A percentile compares a stretch with the other conserved stretches of the same genome.
These are phyloP conservation scores for Alliaria petiolata DNA, from an alignment of 345 rosid species.

Conservation along the genomic window DNA sequence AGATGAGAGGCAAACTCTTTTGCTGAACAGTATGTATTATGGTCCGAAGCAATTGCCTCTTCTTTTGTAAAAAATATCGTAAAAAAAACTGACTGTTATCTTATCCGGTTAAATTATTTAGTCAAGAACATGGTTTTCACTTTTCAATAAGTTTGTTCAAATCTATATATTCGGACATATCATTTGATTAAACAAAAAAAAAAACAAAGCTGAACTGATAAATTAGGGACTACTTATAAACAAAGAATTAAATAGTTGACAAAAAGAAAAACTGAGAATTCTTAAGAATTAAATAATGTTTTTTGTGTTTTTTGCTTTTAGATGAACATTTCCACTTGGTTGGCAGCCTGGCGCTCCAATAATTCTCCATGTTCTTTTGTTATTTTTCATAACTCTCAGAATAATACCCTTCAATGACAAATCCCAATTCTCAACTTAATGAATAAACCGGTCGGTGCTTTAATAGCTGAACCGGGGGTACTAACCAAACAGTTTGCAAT, in stretches of 20 bases:
- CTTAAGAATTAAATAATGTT: conserved; percentile 13
- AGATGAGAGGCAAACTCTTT: conserved; percentile 5
- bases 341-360: conserved; percentile 59
- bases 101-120: neutral
- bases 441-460: conserved; percentile 13
- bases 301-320: conserved; percentile 6
- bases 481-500: neutral
- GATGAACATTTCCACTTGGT: conserved; percentile 27
- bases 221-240: too few relatives aligned
- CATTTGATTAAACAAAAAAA: neutral
- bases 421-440: neutral
- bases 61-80: too few relatives aligned
- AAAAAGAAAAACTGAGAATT: neutral
- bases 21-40: neutral
- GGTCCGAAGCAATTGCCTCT: conserved; percentile 7
- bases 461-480: neutral
- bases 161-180: too few relatives aligned
- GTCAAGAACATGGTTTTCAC: neutral
- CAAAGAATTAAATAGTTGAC: neutral
- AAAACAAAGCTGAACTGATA: too few relatives aligned
- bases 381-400: neutral
- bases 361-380: conserved; percentile 27
- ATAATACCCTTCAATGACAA: conserved; percentile 4
- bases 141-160: too few relatives aligned
- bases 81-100: too few relatives aligned